Evolutionary conservation across 164 flowering plant genomes (phyloP).

Genomic region (Macadamia integrifolia): DNA sequence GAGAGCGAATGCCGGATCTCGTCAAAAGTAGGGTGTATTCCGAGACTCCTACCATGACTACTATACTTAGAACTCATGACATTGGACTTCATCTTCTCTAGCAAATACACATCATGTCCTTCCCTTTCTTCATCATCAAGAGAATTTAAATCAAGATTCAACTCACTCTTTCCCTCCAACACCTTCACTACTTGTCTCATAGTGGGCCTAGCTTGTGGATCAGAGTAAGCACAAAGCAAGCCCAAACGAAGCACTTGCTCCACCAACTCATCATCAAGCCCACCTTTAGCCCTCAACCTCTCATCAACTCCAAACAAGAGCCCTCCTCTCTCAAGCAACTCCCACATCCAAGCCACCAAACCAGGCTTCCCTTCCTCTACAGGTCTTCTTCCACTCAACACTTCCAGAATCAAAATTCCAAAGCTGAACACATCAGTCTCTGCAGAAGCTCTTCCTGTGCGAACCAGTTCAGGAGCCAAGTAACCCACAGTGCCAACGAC

Average conservation of each 20-base stretch:
- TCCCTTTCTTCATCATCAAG: conserved; percentile 16
- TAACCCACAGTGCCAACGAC: conserved; percentile 52
- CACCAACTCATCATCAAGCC: conserved; percentile 18
- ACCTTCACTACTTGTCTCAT: conserved; percentile 40
- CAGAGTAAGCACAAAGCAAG: conserved; percentile 33
- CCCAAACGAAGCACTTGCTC: conserved; percentile 38
- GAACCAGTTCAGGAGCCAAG: conserved; percentile 47
- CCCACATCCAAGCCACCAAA: conserved; percentile 38
- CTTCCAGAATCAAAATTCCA: conserved; percentile 41
- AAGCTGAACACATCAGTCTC: conserved; percentile 45
- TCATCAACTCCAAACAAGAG: conserved; percentile 28
- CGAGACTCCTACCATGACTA: background rate
- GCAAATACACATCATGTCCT: conserved; percentile 21
- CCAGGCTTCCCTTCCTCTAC: conserved; percentile 30
- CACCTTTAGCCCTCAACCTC: conserved; percentile 19
- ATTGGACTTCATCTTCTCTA: conserved; percentile 17
- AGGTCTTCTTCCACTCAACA: conserved; percentile 35
- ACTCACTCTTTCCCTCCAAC: conserved; percentile 20
- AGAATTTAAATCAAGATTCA: too few relatives aligned
- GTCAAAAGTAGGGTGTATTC: conserved; percentile 29
- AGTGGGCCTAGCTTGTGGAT: conserved; percentile 33
- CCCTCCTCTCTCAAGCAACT: conserved; percentile 29
- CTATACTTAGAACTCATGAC: conserved; percentile 21
- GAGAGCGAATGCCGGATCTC: conserved; percentile 24
- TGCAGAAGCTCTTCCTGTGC: conserved; percentile 33